Evolutionary conservation across 768 basidiomycete genomes (phyloP).

Genomic region (Mycena maculata): DNA sequence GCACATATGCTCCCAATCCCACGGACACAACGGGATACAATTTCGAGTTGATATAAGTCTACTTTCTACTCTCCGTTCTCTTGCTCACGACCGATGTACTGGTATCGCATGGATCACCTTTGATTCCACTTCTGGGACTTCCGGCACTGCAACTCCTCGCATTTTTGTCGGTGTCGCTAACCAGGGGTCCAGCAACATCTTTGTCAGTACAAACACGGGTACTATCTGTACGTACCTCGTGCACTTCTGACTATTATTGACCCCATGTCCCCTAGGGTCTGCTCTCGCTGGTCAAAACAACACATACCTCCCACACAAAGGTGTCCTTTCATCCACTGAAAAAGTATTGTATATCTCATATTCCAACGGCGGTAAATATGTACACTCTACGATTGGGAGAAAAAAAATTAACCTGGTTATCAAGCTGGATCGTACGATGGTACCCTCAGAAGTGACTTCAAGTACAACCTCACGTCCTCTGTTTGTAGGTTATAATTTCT

Average conservation of each 20-base stretch:
- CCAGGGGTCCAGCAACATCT: constrained; percentile 64
- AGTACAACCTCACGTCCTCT: constrained; percentile 65
- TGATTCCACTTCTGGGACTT: constrained; percentile 65
- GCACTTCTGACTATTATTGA: not conserved
- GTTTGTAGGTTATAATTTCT: constrained; percentile 47
- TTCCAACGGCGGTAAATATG: constrained; percentile 56
- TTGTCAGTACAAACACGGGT: constrained; percentile 67
- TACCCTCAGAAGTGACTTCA: constrained; percentile 58
- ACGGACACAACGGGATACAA: constrained; percentile 62
- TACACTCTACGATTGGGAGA: not conserved
- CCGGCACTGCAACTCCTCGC: constrained; percentile 65
- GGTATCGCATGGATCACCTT: constrained; percentile 75
- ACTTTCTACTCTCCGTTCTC: constrained; percentile 1
- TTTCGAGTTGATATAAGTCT: constrained; percentile 51
- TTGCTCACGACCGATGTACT: constrained; percentile 17
- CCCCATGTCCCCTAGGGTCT: constrained; percentile 55
- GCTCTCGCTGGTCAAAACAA: constrained; percentile 69
- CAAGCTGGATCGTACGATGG: constrained; percentile 73
- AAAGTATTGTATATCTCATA: constrained; percentile 70
- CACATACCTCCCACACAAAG: constrained; percentile 72
- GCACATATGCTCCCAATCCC: constrained; percentile 64
- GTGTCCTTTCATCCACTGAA: constrained; percentile 69
- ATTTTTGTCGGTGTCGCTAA: constrained; percentile 79
- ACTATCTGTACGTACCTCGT: constrained; percentile 57
- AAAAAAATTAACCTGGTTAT: not conserved